Evolutionary conservation across 2,329 filamentous ascomycete genomes (phyloP).

Genomic region (Apiospora saccharicola): DNA sequence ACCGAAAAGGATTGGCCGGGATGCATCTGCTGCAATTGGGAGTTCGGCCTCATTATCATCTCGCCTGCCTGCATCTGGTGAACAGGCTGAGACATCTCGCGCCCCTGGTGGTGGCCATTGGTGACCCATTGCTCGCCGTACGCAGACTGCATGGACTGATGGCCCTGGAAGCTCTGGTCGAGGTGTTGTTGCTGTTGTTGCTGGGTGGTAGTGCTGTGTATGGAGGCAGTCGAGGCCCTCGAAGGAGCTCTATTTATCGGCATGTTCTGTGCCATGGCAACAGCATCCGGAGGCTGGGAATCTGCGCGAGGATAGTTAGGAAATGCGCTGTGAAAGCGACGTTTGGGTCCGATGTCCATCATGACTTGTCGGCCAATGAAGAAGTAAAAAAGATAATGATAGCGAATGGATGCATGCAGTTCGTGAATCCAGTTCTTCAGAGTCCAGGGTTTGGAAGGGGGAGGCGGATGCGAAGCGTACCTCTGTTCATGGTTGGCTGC

Average conservation of each 20-base stretch:
- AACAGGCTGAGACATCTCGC: conserved; percentile 48
- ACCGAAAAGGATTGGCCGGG: conserved; percentile 56
- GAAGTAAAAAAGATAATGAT: neutral
- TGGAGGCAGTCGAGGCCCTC: conserved; percentile 63
- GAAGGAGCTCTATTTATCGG: conserved; percentile 60
- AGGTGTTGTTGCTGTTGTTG: conserved; percentile 43
- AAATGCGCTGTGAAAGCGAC: conserved; percentile 21
- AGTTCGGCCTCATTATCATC: conserved; percentile 64
- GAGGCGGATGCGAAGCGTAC: conserved; percentile 24
- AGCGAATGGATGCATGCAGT: conserved; percentile 20
- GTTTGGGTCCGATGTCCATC: conserved; percentile 18
- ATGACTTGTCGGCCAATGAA: conserved; percentile 13
- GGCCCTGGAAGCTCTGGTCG: conserved; percentile 53
- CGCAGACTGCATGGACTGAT: conserved; percentile 40
- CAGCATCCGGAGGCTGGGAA: conserved; percentile 40
- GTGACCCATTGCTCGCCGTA: conserved; percentile 60
- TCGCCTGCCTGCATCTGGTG: conserved; percentile 64
- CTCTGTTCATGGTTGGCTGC: conserved; percentile 27
- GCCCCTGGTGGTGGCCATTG: conserved; percentile 52
- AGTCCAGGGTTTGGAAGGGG: conserved; percentile 16
- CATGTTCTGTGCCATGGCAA: conserved; percentile 47
- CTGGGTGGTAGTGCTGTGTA: conserved; percentile 62
- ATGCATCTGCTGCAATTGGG: conserved; percentile 66
- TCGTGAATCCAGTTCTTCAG: neutral
- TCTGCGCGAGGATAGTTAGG: conserved; percentile 35